Conservation (phyloP, 164 flowering plant species). For the Sextonia rubra region DNA sequence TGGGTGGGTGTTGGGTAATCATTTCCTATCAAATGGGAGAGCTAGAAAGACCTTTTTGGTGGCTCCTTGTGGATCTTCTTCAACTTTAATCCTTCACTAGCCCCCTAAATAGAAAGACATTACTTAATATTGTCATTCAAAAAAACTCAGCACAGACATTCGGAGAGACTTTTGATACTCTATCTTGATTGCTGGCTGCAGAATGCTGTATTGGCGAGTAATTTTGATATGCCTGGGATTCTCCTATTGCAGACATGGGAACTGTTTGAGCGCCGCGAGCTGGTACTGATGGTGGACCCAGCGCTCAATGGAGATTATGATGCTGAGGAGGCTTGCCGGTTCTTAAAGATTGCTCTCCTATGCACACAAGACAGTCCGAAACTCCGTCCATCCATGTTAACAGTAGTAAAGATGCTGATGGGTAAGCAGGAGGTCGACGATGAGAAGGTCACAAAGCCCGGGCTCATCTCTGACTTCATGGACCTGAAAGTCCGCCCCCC, state of each 20-base stretch:
- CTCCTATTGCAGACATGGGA: constrained; percentile 67
- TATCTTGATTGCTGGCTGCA: constrained; percentile 4
- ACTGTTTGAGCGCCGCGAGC: constrained; percentile 55
- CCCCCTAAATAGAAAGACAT: too few relatives aligned
- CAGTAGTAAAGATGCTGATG: constrained; percentile 67
- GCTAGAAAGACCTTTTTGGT: too few relatives aligned
- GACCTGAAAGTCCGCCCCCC: constrained; percentile 54
- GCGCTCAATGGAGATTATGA: constrained; percentile 61
- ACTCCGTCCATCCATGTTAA: constrained; percentile 86
- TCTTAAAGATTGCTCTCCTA: constrained; percentile 70
- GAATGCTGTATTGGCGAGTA: neutral
- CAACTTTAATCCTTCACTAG: too few relatives aligned
- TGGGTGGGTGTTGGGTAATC: too few relatives aligned
- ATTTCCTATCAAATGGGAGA: too few relatives aligned
- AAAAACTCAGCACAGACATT: neutral
- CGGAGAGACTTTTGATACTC: neutral
- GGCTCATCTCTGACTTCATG: constrained; percentile 80
- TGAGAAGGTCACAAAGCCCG: constrained; percentile 60
- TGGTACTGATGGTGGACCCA: constrained; percentile 54
- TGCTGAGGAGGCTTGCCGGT: constrained; percentile 69
- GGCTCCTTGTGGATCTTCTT: too few relatives aligned
- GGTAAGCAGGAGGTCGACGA: constrained; percentile 37
- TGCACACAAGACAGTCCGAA: constrained; percentile 89
- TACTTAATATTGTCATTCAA: too few relatives aligned
- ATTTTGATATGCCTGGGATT: constrained; percentile 8